Conservation (phyloP, 257 asterid genomes). For the Prunella vulgaris region DNA sequence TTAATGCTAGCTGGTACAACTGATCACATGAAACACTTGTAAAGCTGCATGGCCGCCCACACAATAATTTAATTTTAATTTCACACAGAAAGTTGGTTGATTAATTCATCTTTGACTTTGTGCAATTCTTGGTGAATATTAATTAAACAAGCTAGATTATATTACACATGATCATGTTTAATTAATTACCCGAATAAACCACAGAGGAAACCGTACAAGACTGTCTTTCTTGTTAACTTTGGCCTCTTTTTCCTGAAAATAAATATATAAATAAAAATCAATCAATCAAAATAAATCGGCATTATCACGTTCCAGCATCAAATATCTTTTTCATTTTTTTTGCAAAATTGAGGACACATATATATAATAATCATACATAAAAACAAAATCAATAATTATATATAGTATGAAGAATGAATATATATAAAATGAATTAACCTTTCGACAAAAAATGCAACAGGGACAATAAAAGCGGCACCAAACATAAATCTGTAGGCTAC, state of each 20-base stretch:
- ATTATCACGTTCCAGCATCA: too few species aligned
- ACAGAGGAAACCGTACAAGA: slow-evolving; percentile 41
- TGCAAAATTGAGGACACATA: too few species aligned
- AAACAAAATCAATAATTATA: not conserved
- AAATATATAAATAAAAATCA: not conserved
- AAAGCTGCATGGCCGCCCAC: not conserved
- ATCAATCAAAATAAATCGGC: too few species aligned
- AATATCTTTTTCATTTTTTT: too few species aligned
- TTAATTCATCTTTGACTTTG: not conserved
- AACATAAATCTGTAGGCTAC: slow-evolving; percentile 53
- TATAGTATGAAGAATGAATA: not conserved
- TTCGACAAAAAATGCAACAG: slow-evolving; percentile 45
- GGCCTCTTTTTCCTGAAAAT: slow-evolving; percentile 52
- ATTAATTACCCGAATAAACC: slow-evolving; percentile 56
- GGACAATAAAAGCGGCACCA: slow-evolving; percentile 52
- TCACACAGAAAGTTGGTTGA: slow-evolving; percentile 1
- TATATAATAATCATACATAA: too few species aligned
- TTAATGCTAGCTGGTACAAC: not conserved
- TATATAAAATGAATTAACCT: slow-evolving; percentile 37
- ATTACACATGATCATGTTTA: too few species aligned
- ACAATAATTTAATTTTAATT: too few species aligned
- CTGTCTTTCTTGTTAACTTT: slow-evolving; percentile 43
- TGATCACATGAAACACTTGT: slow-evolving; percentile 3
- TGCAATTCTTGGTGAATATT: not conserved
- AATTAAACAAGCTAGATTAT: not conserved